Base-by-base conservation (phyloP, 306 rosid species). In the Castanea sativa region DNA sequence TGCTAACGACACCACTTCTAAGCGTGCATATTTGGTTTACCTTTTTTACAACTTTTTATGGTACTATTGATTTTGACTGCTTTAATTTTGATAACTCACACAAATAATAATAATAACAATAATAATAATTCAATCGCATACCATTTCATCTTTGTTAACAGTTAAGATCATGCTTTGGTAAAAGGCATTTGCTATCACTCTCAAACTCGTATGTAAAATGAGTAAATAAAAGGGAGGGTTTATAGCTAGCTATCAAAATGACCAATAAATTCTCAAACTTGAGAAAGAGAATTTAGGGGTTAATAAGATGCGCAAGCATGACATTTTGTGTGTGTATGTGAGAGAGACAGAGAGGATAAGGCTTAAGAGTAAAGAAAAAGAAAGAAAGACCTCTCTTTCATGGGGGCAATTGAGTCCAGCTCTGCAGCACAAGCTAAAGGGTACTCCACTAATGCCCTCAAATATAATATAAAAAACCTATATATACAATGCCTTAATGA, bases 391-490 rank as follows among this genome's bases (percentile, higher is more conserved):
- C 57, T 21, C 73, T 67, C 80, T 65, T 78, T 52, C 58, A 15
- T 49, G 27, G 74, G 58, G 74, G 52, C 38, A 64, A 73, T 84
- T 73, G 84, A 79, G 72, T 81, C 70, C 84, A 82, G 83, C 87
- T 83, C 16, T 80, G 51, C 43, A 77, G 30, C 68, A 61, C 60
- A 71, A 41, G 45, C 45, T 41, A 7, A 60, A 69, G 3, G 64
- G 83, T 73, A 15, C 52, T 18, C 63, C 55, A 81, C 67, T 71
- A 3, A 58, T 59, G 65, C 32, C 65, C 13, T 45, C 30, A 32
- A 2, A 41, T 33, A 49, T 52, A 6, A 6, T 33, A 49, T 12
- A 43, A 7, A 12, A 73, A 5, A 29, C 10, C 74, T 19, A 53
- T n/a, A 20, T 21, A 57, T 27, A 25, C 14, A 16, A 74, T 20